phyloP scores from a whole-genome alignment of 345 rosid genomes.

The Raphanus raphanistrum region DNA sequence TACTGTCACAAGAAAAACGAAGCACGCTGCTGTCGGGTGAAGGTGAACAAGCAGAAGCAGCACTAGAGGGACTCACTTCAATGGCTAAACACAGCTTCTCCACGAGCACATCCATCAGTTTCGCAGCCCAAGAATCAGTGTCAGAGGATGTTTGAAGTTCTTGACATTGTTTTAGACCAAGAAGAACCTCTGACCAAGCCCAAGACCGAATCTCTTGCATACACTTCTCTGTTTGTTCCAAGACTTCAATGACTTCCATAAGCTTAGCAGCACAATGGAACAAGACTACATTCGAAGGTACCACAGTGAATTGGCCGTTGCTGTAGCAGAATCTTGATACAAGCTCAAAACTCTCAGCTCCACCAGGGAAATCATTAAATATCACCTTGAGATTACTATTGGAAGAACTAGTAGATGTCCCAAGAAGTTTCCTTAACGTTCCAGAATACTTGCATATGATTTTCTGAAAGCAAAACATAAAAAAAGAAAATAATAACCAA shows the following conservation, averaged over 20 bases:
- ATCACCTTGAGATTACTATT: constrained; percentile 60
- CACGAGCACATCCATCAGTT: constrained; percentile 60
- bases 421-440: constrained; percentile 58
- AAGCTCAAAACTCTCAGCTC: constrained; percentile 71
- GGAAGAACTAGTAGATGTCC: constrained; percentile 48
- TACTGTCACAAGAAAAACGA: constrained; percentile 74
- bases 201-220: constrained; percentile 63
- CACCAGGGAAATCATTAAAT: constrained; percentile 88
- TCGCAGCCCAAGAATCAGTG: constrained; percentile 46
- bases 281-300: constrained; percentile 53
- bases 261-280: constrained; percentile 69
- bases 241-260: constrained; percentile 63
- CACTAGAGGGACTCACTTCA: constrained; percentile 72
- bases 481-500: neutral
- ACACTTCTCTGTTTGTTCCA: constrained; percentile 62
- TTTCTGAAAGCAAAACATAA: constrained; percentile 46
- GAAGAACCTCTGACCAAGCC: constrained; percentile 80
- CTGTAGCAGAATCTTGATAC: constrained; percentile 76
- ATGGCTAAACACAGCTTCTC: constrained; percentile 50
- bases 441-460: constrained; percentile 63
- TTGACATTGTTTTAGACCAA: constrained; percentile 67
- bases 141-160: constrained; percentile 43
- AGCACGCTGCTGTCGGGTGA: constrained; percentile 76
- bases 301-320: constrained; percentile 49
- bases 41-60: constrained; percentile 70